Conservation (phyloP, 805 yeast genomes). For the Diddensiella transvaalensis region DNA sequence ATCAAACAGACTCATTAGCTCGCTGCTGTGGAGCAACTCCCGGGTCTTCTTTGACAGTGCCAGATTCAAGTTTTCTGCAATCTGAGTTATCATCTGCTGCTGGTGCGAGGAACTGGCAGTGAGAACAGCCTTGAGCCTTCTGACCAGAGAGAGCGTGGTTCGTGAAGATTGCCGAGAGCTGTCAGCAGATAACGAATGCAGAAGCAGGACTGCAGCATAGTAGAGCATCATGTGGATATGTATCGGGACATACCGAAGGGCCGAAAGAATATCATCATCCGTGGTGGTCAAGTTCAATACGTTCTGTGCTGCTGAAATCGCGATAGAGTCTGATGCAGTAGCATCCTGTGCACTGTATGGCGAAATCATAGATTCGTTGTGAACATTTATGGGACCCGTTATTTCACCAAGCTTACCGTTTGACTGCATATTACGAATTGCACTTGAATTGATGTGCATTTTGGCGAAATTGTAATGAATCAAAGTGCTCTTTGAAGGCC, state of each 20-base stretch:
- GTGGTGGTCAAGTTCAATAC: slow-evolving; percentile 55
- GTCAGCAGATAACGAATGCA: slow-evolving; percentile 26
- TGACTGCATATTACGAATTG: slow-evolving; percentile 34
- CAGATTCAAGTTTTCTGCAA: slow-evolving; percentile 7
- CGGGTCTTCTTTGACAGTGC: slow-evolving; percentile 12
- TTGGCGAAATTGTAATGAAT: slow-evolving; percentile 72
- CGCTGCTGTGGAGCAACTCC: slow-evolving; percentile 2
- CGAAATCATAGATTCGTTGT: slow-evolving; percentile 2
- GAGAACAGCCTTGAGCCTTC: slow-evolving; percentile 13
- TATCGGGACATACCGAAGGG: slow-evolving; percentile 63
- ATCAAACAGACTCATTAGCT: slow-evolving; percentile 3
- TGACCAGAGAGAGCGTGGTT: slow-evolving; percentile 12
- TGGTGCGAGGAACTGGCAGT: slow-evolving; percentile 4
- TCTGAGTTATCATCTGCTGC: slow-evolving; percentile 10
- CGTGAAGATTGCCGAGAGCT: slow-evolving; percentile 16
- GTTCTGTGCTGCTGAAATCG: slow-evolving; percentile 60
- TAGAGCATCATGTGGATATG: slow-evolving; percentile 70
- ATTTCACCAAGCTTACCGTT: slow-evolving; percentile 5
- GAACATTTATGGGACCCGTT: background rate
- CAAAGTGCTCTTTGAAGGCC: slow-evolving; percentile 69
- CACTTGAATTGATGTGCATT: slow-evolving; percentile 57
- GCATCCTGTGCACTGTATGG: slow-evolving; percentile 1
- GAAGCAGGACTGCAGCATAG: slow-evolving; percentile 56
- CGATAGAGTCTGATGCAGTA: slow-evolving; percentile 35
- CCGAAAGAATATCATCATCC: slow-evolving; percentile 55